phyloP scores from a whole-genome alignment of 2,329 filamentous ascomycete species.

The Trichoderma harzianum region DNA sequence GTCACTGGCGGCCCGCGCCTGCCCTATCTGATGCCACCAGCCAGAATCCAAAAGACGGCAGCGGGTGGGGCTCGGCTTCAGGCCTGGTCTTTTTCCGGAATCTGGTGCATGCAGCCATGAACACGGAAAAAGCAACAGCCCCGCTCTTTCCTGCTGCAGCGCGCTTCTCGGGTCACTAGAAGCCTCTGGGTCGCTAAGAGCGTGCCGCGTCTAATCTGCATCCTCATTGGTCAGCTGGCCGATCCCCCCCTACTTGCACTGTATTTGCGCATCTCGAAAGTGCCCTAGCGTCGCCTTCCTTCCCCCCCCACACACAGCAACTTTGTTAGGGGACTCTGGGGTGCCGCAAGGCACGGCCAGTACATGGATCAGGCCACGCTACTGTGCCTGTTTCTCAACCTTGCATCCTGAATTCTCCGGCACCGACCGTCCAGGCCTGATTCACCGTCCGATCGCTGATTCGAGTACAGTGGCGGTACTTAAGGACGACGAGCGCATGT shows the following conservation, averaged over 20 bases:
- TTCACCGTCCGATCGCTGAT: background rate
- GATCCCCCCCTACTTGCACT: background rate
- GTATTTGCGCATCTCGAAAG: background rate
- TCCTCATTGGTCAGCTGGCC: constrained; percentile 2
- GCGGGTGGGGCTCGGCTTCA: constrained; percentile 7
- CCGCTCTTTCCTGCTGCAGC: constrained; percentile 9
- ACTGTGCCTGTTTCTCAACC: constrained; percentile 16
- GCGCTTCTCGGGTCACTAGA: constrained; percentile 19
- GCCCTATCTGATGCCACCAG: constrained; percentile 19
- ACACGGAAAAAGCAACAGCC: background rate
- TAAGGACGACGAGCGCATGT: background rate
- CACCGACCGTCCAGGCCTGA: constrained; percentile 6
- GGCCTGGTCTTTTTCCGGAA: background rate
- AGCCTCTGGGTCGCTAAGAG: constrained; percentile 7
- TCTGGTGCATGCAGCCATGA: background rate
- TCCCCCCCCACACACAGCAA: background rate
- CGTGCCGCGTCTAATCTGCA: constrained; percentile 16
- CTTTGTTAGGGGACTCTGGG: constrained; percentile 17
- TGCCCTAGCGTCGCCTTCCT: background rate
- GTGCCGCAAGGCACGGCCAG: constrained; percentile 14
- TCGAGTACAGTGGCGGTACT: background rate
- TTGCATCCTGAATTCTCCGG: constrained; percentile 18
- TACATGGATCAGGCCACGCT: constrained; percentile 18
- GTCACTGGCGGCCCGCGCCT: constrained; percentile 20
- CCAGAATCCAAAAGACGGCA: background rate